A percentile compares a stretch with the other conserved stretches of the same genome.
Evolutionary conservation across 441 rosid species (phyloP).

Genomic region (Flueggea neowawraea): DNA sequence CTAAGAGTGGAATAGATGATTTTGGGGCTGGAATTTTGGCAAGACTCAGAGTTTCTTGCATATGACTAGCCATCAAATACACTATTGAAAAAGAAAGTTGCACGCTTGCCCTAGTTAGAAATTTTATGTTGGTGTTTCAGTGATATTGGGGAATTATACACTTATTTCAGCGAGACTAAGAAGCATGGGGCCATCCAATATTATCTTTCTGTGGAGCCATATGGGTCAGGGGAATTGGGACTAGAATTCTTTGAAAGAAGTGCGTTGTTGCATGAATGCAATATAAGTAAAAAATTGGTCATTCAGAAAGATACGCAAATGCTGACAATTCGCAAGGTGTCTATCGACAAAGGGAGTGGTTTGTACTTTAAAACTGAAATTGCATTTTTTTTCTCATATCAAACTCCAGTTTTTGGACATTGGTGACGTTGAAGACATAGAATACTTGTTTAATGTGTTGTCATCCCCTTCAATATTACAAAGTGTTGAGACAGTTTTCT

Average conservation of each 20-base stretch:
- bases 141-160: constrained; percentile 10
- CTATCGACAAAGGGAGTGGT: too few species aligned
- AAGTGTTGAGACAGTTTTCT: constrained; percentile 9
- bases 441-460: constrained; percentile 3
- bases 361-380: too few species aligned
- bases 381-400: too few species aligned
- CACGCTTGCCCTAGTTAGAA: constrained; percentile 21
- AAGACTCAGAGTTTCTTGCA: constrained; percentile 5
- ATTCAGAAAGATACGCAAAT: constrained; percentile 15
- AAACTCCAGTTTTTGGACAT: too few species aligned
- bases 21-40: constrained; percentile 1
- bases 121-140: constrained; percentile 8
- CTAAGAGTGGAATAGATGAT: background rate
- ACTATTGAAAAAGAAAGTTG: constrained; percentile 9
- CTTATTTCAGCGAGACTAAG: background rate
- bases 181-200: too few species aligned
- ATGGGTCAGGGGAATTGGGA: constrained; percentile 1
- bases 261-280: background rate
- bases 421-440: background rate
- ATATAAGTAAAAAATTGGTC: background rate
- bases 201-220: too few species aligned
- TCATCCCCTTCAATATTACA: background rate
- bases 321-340: too few species aligned
- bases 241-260: background rate
- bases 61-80: background rate